phyloP scores from a whole-genome alignment of 441 rosid species.

The Jatropha multifida region DNA sequence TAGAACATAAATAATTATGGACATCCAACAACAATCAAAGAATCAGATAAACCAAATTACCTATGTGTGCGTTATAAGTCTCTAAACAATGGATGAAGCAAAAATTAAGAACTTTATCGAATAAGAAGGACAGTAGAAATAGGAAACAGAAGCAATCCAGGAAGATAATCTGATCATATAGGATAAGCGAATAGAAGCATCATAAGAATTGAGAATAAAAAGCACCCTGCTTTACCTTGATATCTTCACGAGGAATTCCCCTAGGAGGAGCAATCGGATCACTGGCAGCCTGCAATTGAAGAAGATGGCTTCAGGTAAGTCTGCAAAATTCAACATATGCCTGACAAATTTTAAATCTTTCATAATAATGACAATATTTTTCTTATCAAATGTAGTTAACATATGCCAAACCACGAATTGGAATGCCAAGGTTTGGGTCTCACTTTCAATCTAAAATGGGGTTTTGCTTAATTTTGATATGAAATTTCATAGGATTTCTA shows the following conservation, averaged over 20 bases:
- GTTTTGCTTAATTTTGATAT: background rate
- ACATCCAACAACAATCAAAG: background rate
- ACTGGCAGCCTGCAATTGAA: constrained; percentile 62
- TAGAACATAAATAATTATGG: background rate
- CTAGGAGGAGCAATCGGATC: constrained; percentile 86
- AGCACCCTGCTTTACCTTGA: constrained; percentile 47
- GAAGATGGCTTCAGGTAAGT: background rate
- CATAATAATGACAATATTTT: background rate
- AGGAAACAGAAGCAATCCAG: background rate
- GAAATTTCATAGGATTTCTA: background rate
- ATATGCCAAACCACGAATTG: background rate
- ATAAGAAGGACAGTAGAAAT: background rate
- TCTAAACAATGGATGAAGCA: background rate
- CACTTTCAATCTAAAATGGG: background rate
- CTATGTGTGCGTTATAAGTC: background rate
- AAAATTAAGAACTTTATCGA: background rate
- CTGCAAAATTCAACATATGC: background rate
- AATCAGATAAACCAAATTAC: background rate
- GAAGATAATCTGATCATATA: background rate
- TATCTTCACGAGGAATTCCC: constrained; percentile 73
- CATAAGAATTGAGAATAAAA: constrained; percentile 1
- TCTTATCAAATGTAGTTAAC: background rate
- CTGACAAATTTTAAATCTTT: background rate
- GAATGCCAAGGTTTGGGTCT: background rate
- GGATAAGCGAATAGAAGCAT: background rate